Base-by-base conservation (phyloP, 2,329 filamentous ascomycete genomes). In the Colletotrichum eleusines region DNA sequence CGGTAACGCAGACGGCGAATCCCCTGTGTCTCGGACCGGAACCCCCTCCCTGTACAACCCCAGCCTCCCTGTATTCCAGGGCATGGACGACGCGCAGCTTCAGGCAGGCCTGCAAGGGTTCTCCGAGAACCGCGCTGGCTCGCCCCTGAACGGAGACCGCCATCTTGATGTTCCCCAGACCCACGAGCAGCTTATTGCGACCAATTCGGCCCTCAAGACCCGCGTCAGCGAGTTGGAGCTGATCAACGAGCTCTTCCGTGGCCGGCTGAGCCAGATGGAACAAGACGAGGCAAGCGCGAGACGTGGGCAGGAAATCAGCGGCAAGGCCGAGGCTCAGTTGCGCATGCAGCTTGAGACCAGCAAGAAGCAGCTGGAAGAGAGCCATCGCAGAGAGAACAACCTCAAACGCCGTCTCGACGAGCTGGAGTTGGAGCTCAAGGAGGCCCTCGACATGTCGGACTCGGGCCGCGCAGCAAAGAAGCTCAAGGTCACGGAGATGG, bases 151-250 rank as follows among this genome's bases (percentile, higher is more conserved):
- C 73, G 87, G 84, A 65, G 87, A 91, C 33, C 90, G 91, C 58
- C 87, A 90, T 73, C 84, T 91, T 66, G 93, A 95, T 69, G 85
- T 89, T 5, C 89, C 92, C 0, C 92, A 94, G 77, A 92, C 91
- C 3, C 94, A 94, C 79, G 93, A 97, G 77, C 91, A 93, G 72
- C 87, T 97, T 31, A 85, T 94, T 63, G 91, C 92, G 1, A 89
- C 91, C 72, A 97, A 97, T 80, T 93, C 93, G 6, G 92, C 91
- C 61, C 86, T 98, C n/a, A 97, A 97, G 83, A 99, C 96, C 0
- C 91, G 96, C 51, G 95, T 99, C 42, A 96, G 92, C 75, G 96
- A 99, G 80, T 87, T 99, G 31, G 96, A 99, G 79, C 89, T 99
- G 63, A 98, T 99, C 84, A 98, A 95, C 76, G 92, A 93, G 77